Evolutionary conservation across 345 rosid species (phyloP), one percentile per base, ranked within the genome.

Genomic region (Gossypium rotundifolium): DNA sequence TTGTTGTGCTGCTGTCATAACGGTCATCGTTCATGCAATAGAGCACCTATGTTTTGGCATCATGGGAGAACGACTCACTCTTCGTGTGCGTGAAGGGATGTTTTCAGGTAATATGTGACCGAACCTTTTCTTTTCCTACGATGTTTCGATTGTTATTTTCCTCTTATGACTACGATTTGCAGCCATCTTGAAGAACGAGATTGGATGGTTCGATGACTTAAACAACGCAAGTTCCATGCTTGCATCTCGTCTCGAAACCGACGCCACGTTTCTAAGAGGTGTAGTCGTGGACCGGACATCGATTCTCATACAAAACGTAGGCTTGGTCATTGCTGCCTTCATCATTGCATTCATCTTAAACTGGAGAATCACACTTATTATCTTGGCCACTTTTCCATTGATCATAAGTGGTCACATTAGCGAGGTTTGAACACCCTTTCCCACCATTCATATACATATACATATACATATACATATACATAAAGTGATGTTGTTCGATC

Each of bases 391-490:
- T 23, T 92, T 80, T 77, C 98, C 98, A 18, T 79, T 94, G 76
- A 70, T 88, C 86, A 92, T 94, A 46, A 87, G 98, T 40, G 97
- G 98, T 7, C 98, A 94, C 82, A 91, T 94, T 72, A 94, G 98
- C 58, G 98, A 94, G 98, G 98, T 94, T 83, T 38, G 4, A 18
- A 20, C 25, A 65, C 23, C 59, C 70, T 51, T 70, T 75, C 71
- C 58, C 52, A n/a, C 5, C 18, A 16, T 60, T 13, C 71, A 10
- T 14, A 13, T 52, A 18, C 46, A 67, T 14, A 48, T 27, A 8
- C 40, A 29, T 4, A 8, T 33, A 45, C 10, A 6, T 52, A 17
- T 65, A 48, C 27, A 38, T 45, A 3, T 11, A 33, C 38, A 12
- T 63, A 22, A 63, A 55, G 8, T 66, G 69, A 72, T 46, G 23